Base-by-base conservation (phyloP, 345 rosid genomes). In the Ricinus communis region DNA sequence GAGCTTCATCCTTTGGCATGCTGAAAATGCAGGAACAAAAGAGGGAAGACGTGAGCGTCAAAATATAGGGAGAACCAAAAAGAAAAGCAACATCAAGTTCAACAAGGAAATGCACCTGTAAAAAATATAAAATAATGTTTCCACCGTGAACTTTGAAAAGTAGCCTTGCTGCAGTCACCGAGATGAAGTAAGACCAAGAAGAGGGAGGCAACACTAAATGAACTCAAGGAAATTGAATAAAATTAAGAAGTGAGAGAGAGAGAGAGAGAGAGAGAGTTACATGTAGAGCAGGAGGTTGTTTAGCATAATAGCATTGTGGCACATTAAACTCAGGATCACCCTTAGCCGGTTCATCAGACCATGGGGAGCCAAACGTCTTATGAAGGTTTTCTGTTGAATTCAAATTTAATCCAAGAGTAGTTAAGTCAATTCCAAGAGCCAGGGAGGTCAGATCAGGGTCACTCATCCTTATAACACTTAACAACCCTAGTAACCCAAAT, bases 1-100 rank as follows among this genome's bases (percentile, higher is more conserved):
- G 99, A 54, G 94, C 97, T 80, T 93, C 99, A 25, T 96, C 99
- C 85, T 85, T 93, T 15, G 99, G 98, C 98, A 96, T 89, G 90
- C 97, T 96, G 91, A 68, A 80, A 71, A 65, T 61, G 54, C 65
- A 31, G 7, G 43, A 28, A 28, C 5, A 27, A 19, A 33, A 27
- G 45, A 18, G 5, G 25, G 10, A 8, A 19, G 8, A 38, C 10
- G 14, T 62, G 56, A 49, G 54, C 10, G 38, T 27, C 3, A 55
- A 63, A 45, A 38, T 59, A n/a, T 36, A n/a, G n/a, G n/a, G n/a
- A n/a, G n/a, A n/a, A n/a, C n/a, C n/a, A n/a, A n/a, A n/a, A n/a
- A n/a, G 27, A 64, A 47, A 33, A 16, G 12, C 1, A 27, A 40
- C 31, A 59, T 16, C 12, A 30, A 28, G 41, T 19, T 36, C 22